phyloP scores from a whole-genome alignment of 2,329 filamentous ascomycete genomes.

The Penicillium palitans region DNA sequence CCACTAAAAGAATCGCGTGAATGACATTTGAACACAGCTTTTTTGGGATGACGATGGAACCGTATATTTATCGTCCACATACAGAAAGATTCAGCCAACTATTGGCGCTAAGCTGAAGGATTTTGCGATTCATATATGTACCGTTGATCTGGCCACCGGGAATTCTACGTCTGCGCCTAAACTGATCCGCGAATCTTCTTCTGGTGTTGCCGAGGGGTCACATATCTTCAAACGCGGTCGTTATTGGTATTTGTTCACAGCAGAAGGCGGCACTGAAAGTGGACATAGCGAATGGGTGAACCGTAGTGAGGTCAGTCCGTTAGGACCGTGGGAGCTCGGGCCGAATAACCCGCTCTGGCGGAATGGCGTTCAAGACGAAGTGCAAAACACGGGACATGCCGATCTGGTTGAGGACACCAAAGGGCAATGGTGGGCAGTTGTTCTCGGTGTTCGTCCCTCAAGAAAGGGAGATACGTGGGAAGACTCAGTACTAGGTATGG shows the following conservation, averaged over 20 bases:
- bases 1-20: no score
- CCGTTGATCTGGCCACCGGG: constrained; percentile 36
- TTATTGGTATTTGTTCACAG: constrained; percentile 56
- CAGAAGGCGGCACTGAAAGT: constrained; percentile 60
- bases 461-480: constrained; percentile 32
- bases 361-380: constrained; percentile 50
- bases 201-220: constrained; percentile 53
- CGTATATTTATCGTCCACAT: constrained; percentile 50
- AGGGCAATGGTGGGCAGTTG: constrained; percentile 52
- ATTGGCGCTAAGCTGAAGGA: constrained; percentile 49
- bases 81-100: constrained; percentile 40
- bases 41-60: constrained; percentile 55
- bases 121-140: constrained; percentile 48
- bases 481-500: constrained; percentile 46
- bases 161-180: constrained; percentile 33
- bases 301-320: constrained; percentile 53
- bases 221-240: constrained; percentile 55
- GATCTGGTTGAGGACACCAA: constrained; percentile 50
- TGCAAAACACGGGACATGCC: constrained; percentile 54
- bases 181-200: constrained; percentile 48
- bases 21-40: constrained; percentile 32
- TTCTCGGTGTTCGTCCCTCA: constrained; percentile 49
- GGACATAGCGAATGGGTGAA: constrained; percentile 62
- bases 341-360: constrained; percentile 60
- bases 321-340: constrained; percentile 64